These are phyloP conservation scores for Maudiozyma humilis DNA, from an alignment of 1,139 yeast genomes.

Conservation along the genomic window DNA sequence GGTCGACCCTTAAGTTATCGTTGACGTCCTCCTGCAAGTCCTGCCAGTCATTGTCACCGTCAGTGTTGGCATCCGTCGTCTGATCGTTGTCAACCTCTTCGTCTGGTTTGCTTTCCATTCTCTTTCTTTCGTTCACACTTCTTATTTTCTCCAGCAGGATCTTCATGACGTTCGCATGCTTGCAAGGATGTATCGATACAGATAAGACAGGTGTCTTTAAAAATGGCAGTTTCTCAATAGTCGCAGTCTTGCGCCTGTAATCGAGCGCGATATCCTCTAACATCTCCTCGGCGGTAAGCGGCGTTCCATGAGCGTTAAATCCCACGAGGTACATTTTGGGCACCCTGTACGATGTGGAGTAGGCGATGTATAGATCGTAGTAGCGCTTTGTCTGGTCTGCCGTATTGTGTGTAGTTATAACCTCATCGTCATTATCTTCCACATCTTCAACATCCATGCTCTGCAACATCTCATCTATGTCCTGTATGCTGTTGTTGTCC, in stretches of 20 bases:
- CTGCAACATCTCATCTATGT: constrained; percentile 37
- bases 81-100: constrained; percentile 2
- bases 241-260: constrained; percentile 90
- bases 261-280: constrained; percentile 89
- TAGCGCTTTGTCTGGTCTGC: constrained; percentile 44
- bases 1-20: constrained; percentile 71
- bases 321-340: constrained; percentile 93
- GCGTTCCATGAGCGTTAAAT: constrained; percentile 73
- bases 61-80: constrained; percentile 6
- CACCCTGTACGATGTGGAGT: constrained; percentile 90
- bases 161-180: constrained; percentile 90
- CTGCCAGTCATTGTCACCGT: constrained; percentile 37
- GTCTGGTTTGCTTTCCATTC: constrained; percentile 15
- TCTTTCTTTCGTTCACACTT: constrained; percentile 38
- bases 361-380: constrained; percentile 82
- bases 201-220: constrained; percentile 60
- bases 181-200: constrained; percentile 93
- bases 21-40: constrained; percentile 35
- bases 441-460: constrained; percentile 34
- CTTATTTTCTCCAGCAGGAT: constrained; percentile 66
- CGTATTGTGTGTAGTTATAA: constrained; percentile 34
- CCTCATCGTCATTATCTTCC: constrained; percentile 37
- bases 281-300: constrained; percentile 82
- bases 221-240: constrained; percentile 89
- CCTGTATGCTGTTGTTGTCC: constrained; percentile 23